These are phyloP conservation scores for Alternaria triticimaculans DNA, from an alignment of 2,329 filamentous ascomycete species.

Conservation along the genomic window DNA sequence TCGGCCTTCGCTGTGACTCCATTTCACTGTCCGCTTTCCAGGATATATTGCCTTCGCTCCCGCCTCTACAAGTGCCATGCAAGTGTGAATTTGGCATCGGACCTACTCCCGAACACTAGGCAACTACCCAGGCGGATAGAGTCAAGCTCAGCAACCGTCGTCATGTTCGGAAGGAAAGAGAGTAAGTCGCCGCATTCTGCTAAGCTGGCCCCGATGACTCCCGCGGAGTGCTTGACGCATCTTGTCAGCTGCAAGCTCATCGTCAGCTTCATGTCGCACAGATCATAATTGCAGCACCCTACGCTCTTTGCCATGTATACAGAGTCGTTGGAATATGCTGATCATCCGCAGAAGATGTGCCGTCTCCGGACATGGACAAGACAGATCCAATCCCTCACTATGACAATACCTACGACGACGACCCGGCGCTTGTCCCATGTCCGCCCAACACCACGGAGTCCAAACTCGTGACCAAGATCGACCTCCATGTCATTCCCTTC, in stretches of 20 bases:
- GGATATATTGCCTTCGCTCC: slow-evolving; percentile 3
- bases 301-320: background rate
- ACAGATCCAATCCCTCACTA: slow-evolving; percentile 29
- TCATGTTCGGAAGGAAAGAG: slow-evolving; percentile 43
- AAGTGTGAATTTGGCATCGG: slow-evolving; percentile 1
- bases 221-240: slow-evolving; percentile 1
- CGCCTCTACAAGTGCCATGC: background rate
- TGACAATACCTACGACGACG: slow-evolving; percentile 48
- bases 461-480: slow-evolving; percentile 54
- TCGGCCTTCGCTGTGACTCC: slow-evolving; percentile 18
- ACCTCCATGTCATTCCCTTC: slow-evolving; percentile 57
- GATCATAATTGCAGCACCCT: background rate
- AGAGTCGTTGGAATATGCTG: slow-evolving; percentile 8
- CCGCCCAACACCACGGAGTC: slow-evolving; percentile 59
- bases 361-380: slow-evolving; percentile 24
- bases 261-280: background rate
- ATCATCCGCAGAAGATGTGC: slow-evolving; percentile 22
- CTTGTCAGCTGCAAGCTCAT: slow-evolving; percentile 7
- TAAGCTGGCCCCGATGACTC: slow-evolving; percentile 10
- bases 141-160: slow-evolving; percentile 5
- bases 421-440: slow-evolving; percentile 49
- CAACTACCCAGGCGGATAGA: background rate
- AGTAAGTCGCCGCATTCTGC: slow-evolving; percentile 33
- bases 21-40: background rate
- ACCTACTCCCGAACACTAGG: slow-evolving; percentile 8